Evolutionary conservation across 2,329 filamentous ascomycete species (phyloP), one percentile per base, ranked within the genome.

Genomic region (Xylaria sp.): DNA sequence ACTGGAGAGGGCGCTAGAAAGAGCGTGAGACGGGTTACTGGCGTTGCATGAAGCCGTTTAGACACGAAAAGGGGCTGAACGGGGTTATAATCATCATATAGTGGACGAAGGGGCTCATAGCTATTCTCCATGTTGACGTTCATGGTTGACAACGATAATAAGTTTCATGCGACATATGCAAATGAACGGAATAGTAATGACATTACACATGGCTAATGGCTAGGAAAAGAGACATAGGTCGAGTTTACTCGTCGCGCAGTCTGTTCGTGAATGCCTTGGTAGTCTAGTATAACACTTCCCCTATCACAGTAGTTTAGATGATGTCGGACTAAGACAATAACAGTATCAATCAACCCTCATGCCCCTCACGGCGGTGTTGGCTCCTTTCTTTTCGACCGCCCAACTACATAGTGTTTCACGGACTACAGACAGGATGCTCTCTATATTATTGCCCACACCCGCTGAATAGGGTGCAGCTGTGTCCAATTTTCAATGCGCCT

Each of bases 1-100:
- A 86, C 87, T 41, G 96, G 96, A 0, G 95, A 98, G 75, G 96
- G 96, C 3, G 87, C 91, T 20, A 90, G 95, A 81, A 93, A 91
- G 82, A 93, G 83, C 72, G 90, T 99, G 60, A 89, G 95, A 77
- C 89, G 94, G 75, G 88, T 97, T 54, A 92, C 86, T 54, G 83
- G 82, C 39, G 78, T 85, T 56, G 82, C 82, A 36, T 83, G 71
- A 78, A 68, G 39, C 52, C 54, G 25, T 39, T 49, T 46, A 0
- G 10, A 62, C 2, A 48, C 20, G 20, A 31, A 63, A 55, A 41
- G 36, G 13, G 33, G 12, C 43, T 39, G 56, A 46, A 36, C 25
- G n/a, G 41, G 36, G 48, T 43, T 23, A 25, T 69, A 23, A 57
- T 56, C 55, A 59, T 25, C 12, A 9, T 12, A 46, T 25, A 36